These are phyloP conservation scores for Sphagnum tenellum DNA, from an alignment of 225 moss, liverwort and hornwort species.

Conservation along the genomic window DNA sequence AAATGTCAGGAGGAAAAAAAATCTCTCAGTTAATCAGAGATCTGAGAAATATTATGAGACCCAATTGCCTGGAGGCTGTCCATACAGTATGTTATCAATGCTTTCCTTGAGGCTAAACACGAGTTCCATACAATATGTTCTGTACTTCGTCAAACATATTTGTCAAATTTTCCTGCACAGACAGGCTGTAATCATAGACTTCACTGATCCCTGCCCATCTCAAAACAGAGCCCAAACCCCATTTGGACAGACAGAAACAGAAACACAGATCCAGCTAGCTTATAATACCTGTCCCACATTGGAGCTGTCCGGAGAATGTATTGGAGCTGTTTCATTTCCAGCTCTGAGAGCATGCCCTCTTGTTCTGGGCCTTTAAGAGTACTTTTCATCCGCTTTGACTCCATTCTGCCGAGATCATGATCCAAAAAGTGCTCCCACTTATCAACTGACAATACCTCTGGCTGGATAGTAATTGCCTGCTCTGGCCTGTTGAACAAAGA, in stretches of 20 bases:
- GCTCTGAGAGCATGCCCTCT: conserved; percentile 33
- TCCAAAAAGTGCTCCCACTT: conserved; percentile 65
- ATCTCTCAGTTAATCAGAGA: too few species aligned
- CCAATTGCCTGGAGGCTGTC: too few species aligned
- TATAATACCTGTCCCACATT: conserved; percentile 70
- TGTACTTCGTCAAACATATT: too few species aligned
- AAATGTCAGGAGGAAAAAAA: too few species aligned
- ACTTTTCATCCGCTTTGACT: conserved; percentile 46
- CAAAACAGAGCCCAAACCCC: too few species aligned
- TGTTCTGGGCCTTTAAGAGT: conserved; percentile 30
- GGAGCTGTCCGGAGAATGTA: conserved; percentile 64
- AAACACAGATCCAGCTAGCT: conserved; percentile 1
- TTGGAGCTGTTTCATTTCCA: conserved; percentile 43
- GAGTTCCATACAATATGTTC: too few species aligned
- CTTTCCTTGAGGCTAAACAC: too few species aligned
- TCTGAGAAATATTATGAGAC: too few species aligned
- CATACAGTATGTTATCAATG: too few species aligned
- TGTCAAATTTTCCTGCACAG: too few species aligned
- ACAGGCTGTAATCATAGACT: too few species aligned
- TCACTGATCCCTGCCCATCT: too few species aligned
- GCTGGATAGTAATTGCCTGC: conserved; percentile 60
- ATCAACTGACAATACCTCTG: conserved; percentile 61
- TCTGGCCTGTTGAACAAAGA: conserved; percentile 36
- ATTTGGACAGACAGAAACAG: conserved; percentile 1
- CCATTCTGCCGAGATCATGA: conserved; percentile 28